A percentile compares a stretch with the other conserved stretches of the same genome.
Conservation (phyloP, 1,284 basidiomycete species). For the Moniliella sp. region DNA sequence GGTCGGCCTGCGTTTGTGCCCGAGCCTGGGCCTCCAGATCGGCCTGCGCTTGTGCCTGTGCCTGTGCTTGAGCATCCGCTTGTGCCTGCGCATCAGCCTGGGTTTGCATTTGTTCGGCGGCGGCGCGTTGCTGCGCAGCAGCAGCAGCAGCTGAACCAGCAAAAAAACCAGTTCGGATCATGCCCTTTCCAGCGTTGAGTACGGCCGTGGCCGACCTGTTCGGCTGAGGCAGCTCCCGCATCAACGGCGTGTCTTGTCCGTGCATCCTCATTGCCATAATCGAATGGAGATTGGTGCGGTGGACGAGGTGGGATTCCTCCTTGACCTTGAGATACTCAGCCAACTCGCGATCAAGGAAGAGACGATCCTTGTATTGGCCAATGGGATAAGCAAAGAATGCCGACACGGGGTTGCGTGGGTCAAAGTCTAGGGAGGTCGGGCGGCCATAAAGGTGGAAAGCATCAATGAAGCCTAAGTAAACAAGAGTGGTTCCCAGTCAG, state of each 20-base stretch:
- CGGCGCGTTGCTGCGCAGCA: no score
- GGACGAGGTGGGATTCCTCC: slow-evolving; percentile 40
- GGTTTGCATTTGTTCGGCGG: no score
- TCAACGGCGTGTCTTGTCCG: slow-evolving; percentile 26
- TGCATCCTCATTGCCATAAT: slow-evolving; percentile 31
- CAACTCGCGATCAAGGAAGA: slow-evolving; percentile 69
- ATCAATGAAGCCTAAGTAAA: slow-evolving; percentile 24
- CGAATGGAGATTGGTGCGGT: slow-evolving; percentile 18
- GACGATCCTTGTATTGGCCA: slow-evolving; percentile 38
- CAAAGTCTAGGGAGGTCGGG: slow-evolving; percentile 19
- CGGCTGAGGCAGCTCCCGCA: slow-evolving; percentile 22
- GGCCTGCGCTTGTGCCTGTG: no score
- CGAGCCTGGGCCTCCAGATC: no score
- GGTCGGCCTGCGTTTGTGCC: no score
- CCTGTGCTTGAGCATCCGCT: no score
- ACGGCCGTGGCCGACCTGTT: slow-evolving; percentile 3
- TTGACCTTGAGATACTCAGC: slow-evolving; percentile 58
- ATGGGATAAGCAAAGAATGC: slow-evolving; percentile 33
- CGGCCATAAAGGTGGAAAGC: slow-evolving; percentile 32
- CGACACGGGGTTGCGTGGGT: slow-evolving; percentile 37
- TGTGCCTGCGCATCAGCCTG: no score
- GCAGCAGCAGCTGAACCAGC: no score
- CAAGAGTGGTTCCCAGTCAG: no score
- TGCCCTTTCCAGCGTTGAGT: background rate
- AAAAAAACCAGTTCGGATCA: no score